These are phyloP conservation scores for Lippia alba DNA, from an alignment of 305 asterid species.

Conservation along the genomic window DNA sequence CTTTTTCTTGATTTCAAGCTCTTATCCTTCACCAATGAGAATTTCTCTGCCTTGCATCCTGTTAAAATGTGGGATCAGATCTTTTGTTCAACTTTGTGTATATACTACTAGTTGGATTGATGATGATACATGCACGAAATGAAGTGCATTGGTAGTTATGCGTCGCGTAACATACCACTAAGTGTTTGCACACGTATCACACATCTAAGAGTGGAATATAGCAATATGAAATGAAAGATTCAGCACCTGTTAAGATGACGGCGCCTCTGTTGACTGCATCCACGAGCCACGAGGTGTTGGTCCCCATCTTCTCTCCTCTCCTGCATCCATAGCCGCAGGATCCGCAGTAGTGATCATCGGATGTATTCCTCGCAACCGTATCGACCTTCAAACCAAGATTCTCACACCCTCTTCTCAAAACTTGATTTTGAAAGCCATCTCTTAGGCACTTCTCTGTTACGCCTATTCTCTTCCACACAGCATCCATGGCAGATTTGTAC, in stretches of 20 bases:
- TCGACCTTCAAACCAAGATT: constrained; percentile 59
- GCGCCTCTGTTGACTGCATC: constrained; percentile 69
- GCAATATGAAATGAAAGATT: too few species aligned
- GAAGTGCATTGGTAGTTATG: too few species aligned
- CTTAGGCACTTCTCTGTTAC: constrained; percentile 52
- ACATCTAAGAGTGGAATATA: too few species aligned
- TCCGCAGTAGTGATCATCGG: constrained; percentile 71
- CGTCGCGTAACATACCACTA: too few species aligned
- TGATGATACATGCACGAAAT: too few species aligned
- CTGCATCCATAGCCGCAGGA: constrained; percentile 75
- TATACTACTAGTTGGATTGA: too few species aligned
- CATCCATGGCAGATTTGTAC: constrained; percentile 66
- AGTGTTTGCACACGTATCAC: too few species aligned
- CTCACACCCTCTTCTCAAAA: constrained; percentile 59
- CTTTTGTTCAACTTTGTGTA: too few species aligned
- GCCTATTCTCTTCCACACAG: constrained; percentile 58
- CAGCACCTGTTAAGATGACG: constrained; percentile 40
- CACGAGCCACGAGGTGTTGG: constrained; percentile 66
- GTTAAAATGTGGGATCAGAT: constrained; percentile 10
- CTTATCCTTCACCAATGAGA: constrained; percentile 39
- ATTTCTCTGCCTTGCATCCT: constrained; percentile 66
- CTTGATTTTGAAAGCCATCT: constrained; percentile 73
- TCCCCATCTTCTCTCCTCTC: constrained; percentile 74
- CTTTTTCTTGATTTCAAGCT: constrained; percentile 36
- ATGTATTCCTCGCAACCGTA: constrained; percentile 52